Evolutionary conservation across 257 asterid species (phyloP).

Genomic region (Ligustrum vulgare): DNA sequence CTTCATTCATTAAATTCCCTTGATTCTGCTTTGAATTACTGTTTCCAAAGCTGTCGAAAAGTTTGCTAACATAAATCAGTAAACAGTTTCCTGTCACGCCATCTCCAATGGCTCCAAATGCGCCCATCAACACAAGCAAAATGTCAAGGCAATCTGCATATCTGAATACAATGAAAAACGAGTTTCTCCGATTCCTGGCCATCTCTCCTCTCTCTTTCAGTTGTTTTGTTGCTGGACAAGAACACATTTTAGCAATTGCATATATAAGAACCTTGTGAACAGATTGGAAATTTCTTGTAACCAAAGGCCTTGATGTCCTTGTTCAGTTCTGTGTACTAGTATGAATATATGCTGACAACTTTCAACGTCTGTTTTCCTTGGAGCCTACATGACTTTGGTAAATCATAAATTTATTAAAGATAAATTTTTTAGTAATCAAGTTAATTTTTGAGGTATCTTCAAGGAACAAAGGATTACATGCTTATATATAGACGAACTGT

Average conservation of each 20-base stretch:
- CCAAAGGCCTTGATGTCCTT: neutral
- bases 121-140: constrained; percentile 71
- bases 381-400: constrained; percentile 20
- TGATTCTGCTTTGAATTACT: constrained; percentile 47
- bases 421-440: no score
- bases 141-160: constrained; percentile 70
- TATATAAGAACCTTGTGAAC: neutral
- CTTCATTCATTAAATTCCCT: constrained; percentile 59
- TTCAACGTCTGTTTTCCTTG: neutral
- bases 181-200: constrained; percentile 25
- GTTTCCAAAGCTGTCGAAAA: constrained; percentile 74
- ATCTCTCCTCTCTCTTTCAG: constrained; percentile 12
- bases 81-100: constrained; percentile 81
- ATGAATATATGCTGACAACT: neutral
- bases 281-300: constrained; percentile 1
- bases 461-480: no score
- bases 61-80: constrained; percentile 60
- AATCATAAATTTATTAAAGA: no score
- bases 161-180: constrained; percentile 50
- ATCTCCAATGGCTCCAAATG: constrained; percentile 95
- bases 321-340: neutral
- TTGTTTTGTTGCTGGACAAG: constrained; percentile 20
- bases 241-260: constrained; percentile 28
- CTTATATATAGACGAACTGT: no score
- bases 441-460: no score